Conservation (phyloP, 768 basidiomycete species). For the Phaffia australis region DNA sequence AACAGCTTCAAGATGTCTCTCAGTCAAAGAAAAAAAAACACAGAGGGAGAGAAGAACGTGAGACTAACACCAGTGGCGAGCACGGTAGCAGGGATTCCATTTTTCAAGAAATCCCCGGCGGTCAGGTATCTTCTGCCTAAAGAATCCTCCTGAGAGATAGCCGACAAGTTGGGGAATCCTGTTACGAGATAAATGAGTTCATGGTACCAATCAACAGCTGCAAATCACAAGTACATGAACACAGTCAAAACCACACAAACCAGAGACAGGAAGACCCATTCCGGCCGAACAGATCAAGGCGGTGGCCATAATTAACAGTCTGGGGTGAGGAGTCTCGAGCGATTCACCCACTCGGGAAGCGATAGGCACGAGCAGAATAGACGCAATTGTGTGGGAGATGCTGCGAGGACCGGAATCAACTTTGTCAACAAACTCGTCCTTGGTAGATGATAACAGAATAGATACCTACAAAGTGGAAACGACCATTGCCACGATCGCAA, state of each 20-base stretch:
- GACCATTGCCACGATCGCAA: conserved; percentile 26
- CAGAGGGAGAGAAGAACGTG: background rate
- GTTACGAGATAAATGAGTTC: conserved; percentile 67
- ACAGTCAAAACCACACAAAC: background rate
- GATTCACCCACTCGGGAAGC: conserved; percentile 79
- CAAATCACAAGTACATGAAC: background rate
- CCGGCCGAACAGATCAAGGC: conserved; percentile 85
- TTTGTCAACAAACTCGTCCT: background rate
- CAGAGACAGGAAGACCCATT: conserved; percentile 51
- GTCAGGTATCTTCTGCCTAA: conserved; percentile 74
- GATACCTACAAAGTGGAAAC: conserved; percentile 16
- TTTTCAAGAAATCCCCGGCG: conserved; percentile 81
- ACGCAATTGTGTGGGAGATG: conserved; percentile 97
- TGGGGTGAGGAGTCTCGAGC: conserved; percentile 56
- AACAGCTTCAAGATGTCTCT: background rate
- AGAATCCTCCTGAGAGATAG: conserved; percentile 80
- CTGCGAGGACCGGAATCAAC: conserved; percentile 51
- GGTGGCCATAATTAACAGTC: conserved; percentile 78
- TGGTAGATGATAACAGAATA: background rate
- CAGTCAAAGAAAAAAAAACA: conserved; percentile 17
- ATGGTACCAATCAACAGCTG: too few relatives aligned
- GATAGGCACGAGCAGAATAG: conserved; percentile 91
- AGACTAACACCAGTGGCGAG: conserved; percentile 63
- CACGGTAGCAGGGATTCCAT: conserved; percentile 86
- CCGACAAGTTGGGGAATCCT: conserved; percentile 74